Evolutionary conservation across 768 basidiomycete genomes (phyloP), one percentile per base, ranked within the genome.

Genomic region (Kwoniella europaea): DNA sequence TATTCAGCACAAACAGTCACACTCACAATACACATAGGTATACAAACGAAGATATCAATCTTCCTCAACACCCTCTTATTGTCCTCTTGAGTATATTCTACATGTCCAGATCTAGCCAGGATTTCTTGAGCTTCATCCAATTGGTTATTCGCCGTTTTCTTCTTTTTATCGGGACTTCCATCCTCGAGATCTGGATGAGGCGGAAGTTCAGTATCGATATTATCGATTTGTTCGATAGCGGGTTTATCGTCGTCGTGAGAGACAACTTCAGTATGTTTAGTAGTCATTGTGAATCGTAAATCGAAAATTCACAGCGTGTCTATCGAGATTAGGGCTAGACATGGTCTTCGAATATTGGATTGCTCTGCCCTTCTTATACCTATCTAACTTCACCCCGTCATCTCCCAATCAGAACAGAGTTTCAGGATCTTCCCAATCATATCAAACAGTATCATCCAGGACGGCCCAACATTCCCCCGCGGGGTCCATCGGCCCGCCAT

Each of bases 31-130:
- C 73, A 74, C 73, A 74, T 70, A 41, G 64, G 67, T 18, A 67
- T 65, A 53, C 67, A 71, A 44, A 71, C 77, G 68, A 41, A 71
- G 60, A 71, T 44, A 58, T 79, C 77, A 43, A 79, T 73, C 71
- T 61, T 74, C 60, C 77, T 57, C 61, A 76, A 43, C 2, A 79
- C 75, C 6, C 77, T 67, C 50, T 71, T 73, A 12, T 72, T 43
- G 35, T 76, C 75, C n/a, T 72, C 71, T 12, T 64, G 43, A 0
- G 75, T 72, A 29, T 67, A 71, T 54, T 71, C 69, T 43, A 73
- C 27, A n/a, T 57, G 20, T 5, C 71, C 74, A 16, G 70, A 66
- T 24, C 62, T 68, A 27, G 44, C 29, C n/a, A 72, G 42, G 10
- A 72, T 52, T 9, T 44, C 20, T 18, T 67, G 66, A 27, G 71